These are phyloP conservation scores for Exophiala bonariae DNA, from an alignment of 2,329 filamentous ascomycete genomes.

Conservation along the genomic window DNA sequence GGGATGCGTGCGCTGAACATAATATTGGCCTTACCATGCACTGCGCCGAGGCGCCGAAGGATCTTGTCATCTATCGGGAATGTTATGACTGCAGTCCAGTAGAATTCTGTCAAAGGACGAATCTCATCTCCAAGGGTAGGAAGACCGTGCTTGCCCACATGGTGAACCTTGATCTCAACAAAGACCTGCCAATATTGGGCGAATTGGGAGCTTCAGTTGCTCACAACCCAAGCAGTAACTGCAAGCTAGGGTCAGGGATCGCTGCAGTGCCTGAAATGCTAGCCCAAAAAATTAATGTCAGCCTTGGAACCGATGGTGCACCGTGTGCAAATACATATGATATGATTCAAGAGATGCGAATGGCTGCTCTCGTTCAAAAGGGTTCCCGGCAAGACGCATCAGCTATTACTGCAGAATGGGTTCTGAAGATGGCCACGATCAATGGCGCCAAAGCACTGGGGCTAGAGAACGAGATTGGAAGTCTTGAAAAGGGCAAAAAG, in stretches of 20 bases:
- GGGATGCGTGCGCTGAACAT: constrained; percentile 39
- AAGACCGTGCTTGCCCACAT: constrained; percentile 54
- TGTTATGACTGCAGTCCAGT: constrained; percentile 38
- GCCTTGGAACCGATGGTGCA: constrained; percentile 54
- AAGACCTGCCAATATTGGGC: constrained; percentile 41
- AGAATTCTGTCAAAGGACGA: constrained; percentile 40
- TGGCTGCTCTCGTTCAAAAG: constrained; percentile 52
- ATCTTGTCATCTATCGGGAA: constrained; percentile 28
- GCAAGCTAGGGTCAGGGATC: constrained; percentile 54
- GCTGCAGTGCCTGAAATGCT: constrained; percentile 49
- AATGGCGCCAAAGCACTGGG: constrained; percentile 51
- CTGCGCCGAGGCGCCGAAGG: constrained; percentile 42
- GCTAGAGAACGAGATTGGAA: constrained; percentile 40
- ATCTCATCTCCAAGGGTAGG: constrained; percentile 31
- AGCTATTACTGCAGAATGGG: constrained; percentile 45
- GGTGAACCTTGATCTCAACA: constrained; percentile 48
- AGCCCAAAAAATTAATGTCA: constrained; percentile 45
- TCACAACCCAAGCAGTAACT: constrained; percentile 54
- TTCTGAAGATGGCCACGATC: constrained; percentile 54
- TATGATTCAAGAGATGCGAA: constrained; percentile 54
- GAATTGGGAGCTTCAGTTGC: constrained; percentile 47
- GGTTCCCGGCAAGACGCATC: constrained; percentile 44
- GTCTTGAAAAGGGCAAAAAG: constrained; percentile 42
- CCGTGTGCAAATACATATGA: constrained; percentile 56
- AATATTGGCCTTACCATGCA: constrained; percentile 50